Evolutionary conservation across 2,329 filamentous ascomycete species (phyloP).

Genomic region (Aureobasidium sp.): DNA sequence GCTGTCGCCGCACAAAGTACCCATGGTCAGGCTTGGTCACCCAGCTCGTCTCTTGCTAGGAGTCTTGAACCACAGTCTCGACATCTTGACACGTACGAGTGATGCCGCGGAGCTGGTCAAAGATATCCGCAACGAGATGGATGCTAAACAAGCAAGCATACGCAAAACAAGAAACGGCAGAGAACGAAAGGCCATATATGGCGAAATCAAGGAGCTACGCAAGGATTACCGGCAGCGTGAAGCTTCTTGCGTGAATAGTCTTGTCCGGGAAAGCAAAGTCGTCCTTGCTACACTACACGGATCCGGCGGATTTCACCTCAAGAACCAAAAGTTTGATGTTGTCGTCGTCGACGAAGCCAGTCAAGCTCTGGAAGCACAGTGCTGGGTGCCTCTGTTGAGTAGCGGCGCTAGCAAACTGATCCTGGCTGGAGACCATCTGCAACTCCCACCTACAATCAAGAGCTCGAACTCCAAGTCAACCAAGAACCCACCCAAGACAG

Average conservation of each 20-base stretch:
- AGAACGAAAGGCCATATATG: constrained; percentile 75
- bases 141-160: constrained; percentile 79
- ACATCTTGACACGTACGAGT: constrained; percentile 82
- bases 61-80: constrained; percentile 81
- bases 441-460: constrained; percentile 92
- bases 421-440: constrained; percentile 87
- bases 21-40: constrained; percentile 84
- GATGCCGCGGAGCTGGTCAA: constrained; percentile 83
- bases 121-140: constrained; percentile 87
- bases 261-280: constrained; percentile 72
- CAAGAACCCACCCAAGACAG: constrained; percentile 24
- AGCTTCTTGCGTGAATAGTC: constrained; percentile 64
- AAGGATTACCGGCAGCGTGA: constrained; percentile 86
- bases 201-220: constrained; percentile 73
- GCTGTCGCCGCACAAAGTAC: constrained; percentile 72
- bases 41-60: constrained; percentile 83
- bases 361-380: constrained; percentile 91
- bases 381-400: constrained; percentile 82
- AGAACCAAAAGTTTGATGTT: constrained; percentile 76
- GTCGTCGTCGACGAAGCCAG: constrained; percentile 95
- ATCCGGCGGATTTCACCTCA: constrained; percentile 75
- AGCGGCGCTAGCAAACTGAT: constrained; percentile 69
- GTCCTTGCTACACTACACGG: constrained; percentile 90
- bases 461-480: constrained; percentile 46
- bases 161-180: constrained; percentile 75